Conservation (phyloP, 805 yeast genomes). For the Hanseniaspora vineae region DNA sequence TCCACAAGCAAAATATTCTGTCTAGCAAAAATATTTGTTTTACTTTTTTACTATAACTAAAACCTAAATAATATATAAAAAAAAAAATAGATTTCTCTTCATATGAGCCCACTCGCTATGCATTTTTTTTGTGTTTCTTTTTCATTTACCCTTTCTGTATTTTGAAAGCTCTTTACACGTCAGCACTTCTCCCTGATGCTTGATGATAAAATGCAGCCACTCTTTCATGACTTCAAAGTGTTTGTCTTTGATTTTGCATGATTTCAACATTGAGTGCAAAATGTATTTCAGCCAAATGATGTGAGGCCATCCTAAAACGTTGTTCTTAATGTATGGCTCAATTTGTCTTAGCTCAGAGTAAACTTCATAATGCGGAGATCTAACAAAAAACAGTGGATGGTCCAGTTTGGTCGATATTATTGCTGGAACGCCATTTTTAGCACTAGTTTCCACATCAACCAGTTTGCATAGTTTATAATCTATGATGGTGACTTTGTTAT, state of each 20-base stretch:
- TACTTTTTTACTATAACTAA: background rate
- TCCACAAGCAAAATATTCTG: too few species aligned
- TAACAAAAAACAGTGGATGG: slow-evolving; percentile 43
- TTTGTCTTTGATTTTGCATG: slow-evolving; percentile 5
- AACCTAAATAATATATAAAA: background rate
- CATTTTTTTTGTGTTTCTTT: too few species aligned
- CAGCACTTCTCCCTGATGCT: slow-evolving; percentile 5
- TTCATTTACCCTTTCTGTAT: slow-evolving; percentile 1
- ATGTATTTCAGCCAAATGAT: slow-evolving; percentile 6
- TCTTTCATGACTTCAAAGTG: slow-evolving; percentile 5
- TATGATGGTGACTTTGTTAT: slow-evolving; percentile 35
- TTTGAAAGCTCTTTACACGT: slow-evolving; percentile 5
- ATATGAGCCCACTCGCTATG: too few species aligned
- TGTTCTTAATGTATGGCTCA: slow-evolving; percentile 3
- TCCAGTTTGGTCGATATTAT: slow-evolving; percentile 42
- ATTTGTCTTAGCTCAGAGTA: slow-evolving; percentile 6
- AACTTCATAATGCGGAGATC: slow-evolving; percentile 6
- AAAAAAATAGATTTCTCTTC: background rate
- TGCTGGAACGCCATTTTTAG: slow-evolving; percentile 9
- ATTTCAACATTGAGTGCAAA: slow-evolving; percentile 5
- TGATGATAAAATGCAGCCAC: slow-evolving; percentile 5
- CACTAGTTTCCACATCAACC: slow-evolving; percentile 8
- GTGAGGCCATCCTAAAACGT: slow-evolving; percentile 5
- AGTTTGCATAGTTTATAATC: slow-evolving; percentile 48
- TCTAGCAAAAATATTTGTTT: background rate